Conservation (phyloP, 2,329 filamentous ascomycete genomes). For the Berkeleyomyces rouxiae region DNA sequence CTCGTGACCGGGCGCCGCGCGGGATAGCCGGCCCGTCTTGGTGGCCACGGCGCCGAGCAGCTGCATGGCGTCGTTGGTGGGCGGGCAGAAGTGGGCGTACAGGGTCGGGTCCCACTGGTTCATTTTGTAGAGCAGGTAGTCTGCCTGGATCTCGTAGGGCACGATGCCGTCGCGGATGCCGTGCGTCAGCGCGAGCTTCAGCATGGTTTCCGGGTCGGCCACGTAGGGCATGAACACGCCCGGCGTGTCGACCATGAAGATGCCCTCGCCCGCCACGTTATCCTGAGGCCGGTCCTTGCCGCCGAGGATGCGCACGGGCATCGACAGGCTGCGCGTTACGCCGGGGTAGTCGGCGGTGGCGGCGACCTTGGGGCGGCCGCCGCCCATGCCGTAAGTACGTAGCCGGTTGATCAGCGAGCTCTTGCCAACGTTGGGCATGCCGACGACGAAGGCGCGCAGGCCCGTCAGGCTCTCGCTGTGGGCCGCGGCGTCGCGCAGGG, state of each 20-base stretch:
- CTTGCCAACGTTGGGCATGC: constrained; percentile 97
- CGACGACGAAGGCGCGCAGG: constrained; percentile 73
- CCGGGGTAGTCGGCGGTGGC: constrained; percentile 76
- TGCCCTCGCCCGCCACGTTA: constrained; percentile 35
- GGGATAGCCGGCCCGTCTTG: constrained; percentile 58
- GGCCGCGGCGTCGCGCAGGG: constrained; percentile 20
- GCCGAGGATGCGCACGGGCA: constrained; percentile 58
- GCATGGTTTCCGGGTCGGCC: constrained; percentile 68
- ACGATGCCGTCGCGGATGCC: constrained; percentile 84
- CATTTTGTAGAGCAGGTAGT: constrained; percentile 76
- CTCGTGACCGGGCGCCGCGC: constrained; percentile 53
- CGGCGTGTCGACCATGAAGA: constrained; percentile 82
- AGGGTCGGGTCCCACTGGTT: constrained; percentile 48
- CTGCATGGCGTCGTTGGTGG: constrained; percentile 70
- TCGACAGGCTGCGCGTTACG: constrained; percentile 71
- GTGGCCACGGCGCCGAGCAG: constrained; percentile 55
- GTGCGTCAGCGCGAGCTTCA: constrained; percentile 83
- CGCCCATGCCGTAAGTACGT: constrained; percentile 45
- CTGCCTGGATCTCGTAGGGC: constrained; percentile 58
- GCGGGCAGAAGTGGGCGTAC: constrained; percentile 46
- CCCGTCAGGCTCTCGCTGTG: constrained; percentile 48
- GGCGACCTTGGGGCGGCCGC: constrained; percentile 44
- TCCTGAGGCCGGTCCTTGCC: constrained; percentile 16
- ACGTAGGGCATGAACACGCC: constrained; percentile 94
- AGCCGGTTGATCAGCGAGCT: constrained; percentile 84